Conservation (phyloP, 768 basidiomycete genomes). For the Trametes coccinea region DNA sequence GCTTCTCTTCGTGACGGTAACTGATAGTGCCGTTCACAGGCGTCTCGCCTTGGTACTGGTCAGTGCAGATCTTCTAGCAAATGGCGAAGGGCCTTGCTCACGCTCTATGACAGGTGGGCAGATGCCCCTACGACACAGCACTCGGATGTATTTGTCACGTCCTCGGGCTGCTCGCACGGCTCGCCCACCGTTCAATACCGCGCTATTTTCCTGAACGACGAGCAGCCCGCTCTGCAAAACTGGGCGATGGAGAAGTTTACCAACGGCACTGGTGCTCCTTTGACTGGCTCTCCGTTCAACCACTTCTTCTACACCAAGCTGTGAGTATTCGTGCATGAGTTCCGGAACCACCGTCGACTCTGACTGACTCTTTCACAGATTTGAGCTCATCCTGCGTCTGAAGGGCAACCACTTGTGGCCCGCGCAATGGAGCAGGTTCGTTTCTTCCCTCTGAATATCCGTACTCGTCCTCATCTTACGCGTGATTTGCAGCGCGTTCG, state of each 20-base stretch:
- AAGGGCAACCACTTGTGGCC: constrained; percentile 77
- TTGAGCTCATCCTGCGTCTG: constrained; percentile 64
- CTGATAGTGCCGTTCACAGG: constrained; percentile 34
- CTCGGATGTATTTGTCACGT: constrained; percentile 47
- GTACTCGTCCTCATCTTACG: neutral
- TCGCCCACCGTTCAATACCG: constrained; percentile 69
- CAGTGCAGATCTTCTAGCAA: constrained; percentile 29
- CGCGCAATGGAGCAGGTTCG: constrained; percentile 40
- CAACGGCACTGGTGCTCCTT: constrained; percentile 53
- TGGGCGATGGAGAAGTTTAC: constrained; percentile 74
- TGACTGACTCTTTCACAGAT: constrained; percentile 37
- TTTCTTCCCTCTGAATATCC: neutral
- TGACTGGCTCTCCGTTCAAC: constrained; percentile 61
- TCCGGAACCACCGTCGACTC: neutral
- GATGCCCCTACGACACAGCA: constrained; percentile 65
- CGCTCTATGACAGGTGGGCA: constrained; percentile 56
- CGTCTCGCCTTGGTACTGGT: constrained; percentile 70
- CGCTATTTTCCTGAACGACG: constrained; percentile 76
- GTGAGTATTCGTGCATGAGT: constrained; percentile 32
- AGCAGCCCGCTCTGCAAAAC: constrained; percentile 68
- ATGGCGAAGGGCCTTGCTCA: neutral
- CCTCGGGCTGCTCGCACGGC: constrained; percentile 49
- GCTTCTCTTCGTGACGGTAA: neutral
- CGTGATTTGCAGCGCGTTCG: constrained; percentile 42
- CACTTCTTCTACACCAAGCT: constrained; percentile 58